Conservation (phyloP, 208 protist species). For the Acanthamoeba polyphaga region DNA sequence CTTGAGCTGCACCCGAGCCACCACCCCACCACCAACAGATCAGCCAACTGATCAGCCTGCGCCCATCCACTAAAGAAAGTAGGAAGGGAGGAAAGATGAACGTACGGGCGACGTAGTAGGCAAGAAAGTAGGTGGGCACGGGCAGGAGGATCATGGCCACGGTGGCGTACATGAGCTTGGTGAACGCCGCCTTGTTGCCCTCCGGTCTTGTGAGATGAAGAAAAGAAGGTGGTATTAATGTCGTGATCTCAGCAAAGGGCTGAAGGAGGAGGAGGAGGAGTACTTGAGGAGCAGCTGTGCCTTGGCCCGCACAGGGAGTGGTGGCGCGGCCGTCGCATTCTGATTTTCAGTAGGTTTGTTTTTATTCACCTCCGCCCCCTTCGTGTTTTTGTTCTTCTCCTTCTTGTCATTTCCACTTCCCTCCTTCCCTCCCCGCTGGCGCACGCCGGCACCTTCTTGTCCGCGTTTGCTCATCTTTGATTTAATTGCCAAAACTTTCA, state of each 20-base stretch:
- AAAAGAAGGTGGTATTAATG: neutral
- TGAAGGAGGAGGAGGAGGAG: neutral
- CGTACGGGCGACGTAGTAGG: constrained; percentile 2
- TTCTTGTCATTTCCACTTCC: neutral
- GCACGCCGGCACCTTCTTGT: neutral
- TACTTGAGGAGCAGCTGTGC: neutral
- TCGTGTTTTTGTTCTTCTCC: neutral
- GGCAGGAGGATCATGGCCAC: neutral
- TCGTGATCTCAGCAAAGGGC: neutral
- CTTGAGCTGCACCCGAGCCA: neutral
- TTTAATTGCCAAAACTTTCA: neutral
- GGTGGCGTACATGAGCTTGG: neutral
- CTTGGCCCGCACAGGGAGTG: neutral
- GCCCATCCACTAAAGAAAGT: no score
- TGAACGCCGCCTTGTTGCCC: neutral
- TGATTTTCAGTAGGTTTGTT: neutral
- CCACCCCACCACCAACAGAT: no score
- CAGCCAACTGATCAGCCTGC: no score
- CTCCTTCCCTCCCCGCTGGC: neutral
- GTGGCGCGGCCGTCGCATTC: no score
- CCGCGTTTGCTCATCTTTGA: neutral
- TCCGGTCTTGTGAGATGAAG: neutral
- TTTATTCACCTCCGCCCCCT: neutral
- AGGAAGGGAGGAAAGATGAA: neutral
- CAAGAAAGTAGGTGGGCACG: neutral